Conservation (phyloP, 1,139 yeast genomes). For the Schizosaccharomyces versatilis region DNA sequence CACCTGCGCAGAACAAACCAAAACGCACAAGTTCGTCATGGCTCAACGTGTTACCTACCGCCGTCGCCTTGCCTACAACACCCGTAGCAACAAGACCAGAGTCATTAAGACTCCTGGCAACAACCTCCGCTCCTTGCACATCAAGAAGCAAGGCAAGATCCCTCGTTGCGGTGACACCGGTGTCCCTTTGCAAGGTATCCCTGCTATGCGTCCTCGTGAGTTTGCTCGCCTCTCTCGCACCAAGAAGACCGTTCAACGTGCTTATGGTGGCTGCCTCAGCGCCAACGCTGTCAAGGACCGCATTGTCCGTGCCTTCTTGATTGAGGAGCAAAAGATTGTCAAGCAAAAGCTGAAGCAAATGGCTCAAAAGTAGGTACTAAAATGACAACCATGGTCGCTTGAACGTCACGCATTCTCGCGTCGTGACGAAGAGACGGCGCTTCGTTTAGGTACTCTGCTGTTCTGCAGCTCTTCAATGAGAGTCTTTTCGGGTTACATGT, state of each 20-base stretch:
- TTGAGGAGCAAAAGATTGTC: conserved; percentile 98
- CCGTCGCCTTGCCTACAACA: conserved; percentile 63
- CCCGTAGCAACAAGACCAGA: conserved; percentile 64
- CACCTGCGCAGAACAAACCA: conserved; percentile 3
- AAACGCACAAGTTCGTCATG: conserved; percentile 22
- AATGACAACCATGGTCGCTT: neutral
- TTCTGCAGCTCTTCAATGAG: neutral
- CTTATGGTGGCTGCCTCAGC: conserved; percentile 98
- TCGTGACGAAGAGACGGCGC: neutral
- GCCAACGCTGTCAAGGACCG: conserved; percentile 90
- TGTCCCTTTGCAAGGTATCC: conserved; percentile 60
- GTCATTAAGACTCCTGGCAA: conserved; percentile 99
- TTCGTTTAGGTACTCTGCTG: neutral
- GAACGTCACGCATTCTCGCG: neutral
- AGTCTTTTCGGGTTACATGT: neutral
- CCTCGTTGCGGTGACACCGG: conserved; percentile 99
- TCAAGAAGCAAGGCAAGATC: conserved; percentile 83
- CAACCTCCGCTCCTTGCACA: conserved; percentile 85
- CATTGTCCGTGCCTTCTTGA: conserved; percentile 93
- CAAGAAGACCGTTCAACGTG: conserved; percentile 95
- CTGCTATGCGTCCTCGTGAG: conserved; percentile 92
- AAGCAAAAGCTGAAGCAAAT: conserved; percentile 73
- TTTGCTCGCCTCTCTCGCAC: conserved; percentile 88
- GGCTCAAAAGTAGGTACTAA: neutral
- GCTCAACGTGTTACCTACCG: conserved; percentile 67